Evolutionary conservation across 2,329 filamentous ascomycete genomes (phyloP).

Genomic region (Claviceps sorghi): DNA sequence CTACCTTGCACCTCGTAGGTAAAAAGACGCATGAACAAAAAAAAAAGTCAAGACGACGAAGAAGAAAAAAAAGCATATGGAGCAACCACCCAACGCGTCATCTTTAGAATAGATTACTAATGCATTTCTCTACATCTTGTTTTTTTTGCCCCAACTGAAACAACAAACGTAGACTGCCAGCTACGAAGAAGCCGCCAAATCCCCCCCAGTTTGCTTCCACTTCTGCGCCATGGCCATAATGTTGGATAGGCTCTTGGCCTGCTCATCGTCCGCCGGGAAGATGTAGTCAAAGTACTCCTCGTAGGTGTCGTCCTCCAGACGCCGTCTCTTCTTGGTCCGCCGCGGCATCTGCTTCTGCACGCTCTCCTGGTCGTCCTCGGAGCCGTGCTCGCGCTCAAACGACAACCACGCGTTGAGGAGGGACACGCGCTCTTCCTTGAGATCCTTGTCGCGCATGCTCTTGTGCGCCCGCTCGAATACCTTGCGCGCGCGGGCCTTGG

Average conservation of each 20-base stretch:
- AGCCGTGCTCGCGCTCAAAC: conserved; percentile 79
- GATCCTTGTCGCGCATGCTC: conserved; percentile 73
- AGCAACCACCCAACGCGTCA: no score
- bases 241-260: conserved; percentile 68
- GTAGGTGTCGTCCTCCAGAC: conserved; percentile 80
- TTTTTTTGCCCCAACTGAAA: not conserved
- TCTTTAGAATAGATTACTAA: not conserved
- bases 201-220: conserved; percentile 55
- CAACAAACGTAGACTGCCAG: not conserved
- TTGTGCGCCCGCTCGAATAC: conserved; percentile 78
- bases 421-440: conserved; percentile 87
- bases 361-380: conserved; percentile 57
- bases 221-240: conserved; percentile 72
- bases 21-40: no score
- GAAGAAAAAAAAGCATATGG: no score
- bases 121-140: not conserved
- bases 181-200: conserved; percentile 13
- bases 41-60: no score
- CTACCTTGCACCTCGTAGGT: not conserved
- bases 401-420: conserved; percentile 84
- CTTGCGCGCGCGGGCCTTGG: conserved; percentile 66
- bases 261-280: conserved; percentile 88
- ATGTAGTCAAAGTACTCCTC: conserved; percentile 95
- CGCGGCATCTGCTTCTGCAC: conserved; percentile 91
- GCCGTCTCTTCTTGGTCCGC: conserved; percentile 80